Evolutionary conservation across 2,329 filamentous ascomycete genomes (phyloP).

Genomic region (Raffaelea albimanens): DNA sequence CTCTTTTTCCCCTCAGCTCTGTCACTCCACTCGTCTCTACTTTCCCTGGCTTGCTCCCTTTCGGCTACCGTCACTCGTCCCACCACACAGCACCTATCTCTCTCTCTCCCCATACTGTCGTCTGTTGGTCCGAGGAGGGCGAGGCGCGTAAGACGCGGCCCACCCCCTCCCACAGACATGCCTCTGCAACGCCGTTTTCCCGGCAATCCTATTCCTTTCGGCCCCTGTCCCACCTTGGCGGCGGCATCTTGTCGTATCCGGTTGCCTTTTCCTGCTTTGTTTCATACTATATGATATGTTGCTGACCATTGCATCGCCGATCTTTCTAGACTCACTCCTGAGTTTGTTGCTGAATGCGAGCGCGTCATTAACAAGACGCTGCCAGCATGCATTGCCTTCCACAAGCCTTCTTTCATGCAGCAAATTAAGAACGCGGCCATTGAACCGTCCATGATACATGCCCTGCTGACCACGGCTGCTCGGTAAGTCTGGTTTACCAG

Average conservation of each 20-base stretch:
- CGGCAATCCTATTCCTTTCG: too few species aligned
- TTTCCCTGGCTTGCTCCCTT: background rate
- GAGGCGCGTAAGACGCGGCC: too few species aligned
- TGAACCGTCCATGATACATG: slow-evolving; percentile 47
- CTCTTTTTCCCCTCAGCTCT: too few species aligned
- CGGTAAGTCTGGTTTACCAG: slow-evolving; percentile 33
- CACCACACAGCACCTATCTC: background rate
- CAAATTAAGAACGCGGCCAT: slow-evolving; percentile 48
- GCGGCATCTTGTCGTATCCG: background rate
- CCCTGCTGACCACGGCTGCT: slow-evolving; percentile 46
- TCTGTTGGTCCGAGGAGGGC: too few species aligned
- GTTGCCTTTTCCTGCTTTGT: background rate
- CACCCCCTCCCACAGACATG: too few species aligned
- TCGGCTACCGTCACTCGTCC: background rate
- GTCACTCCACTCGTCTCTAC: too few species aligned
- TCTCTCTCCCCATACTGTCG: background rate
- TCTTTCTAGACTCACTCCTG: slow-evolving; percentile 38
- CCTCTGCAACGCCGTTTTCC: too few species aligned
- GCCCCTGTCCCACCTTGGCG: background rate
- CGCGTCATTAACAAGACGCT: slow-evolving; percentile 52
- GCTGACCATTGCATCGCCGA: background rate
- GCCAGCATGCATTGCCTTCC: slow-evolving; percentile 52
- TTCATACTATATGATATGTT: background rate
- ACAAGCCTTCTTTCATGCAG: slow-evolving; percentile 53
- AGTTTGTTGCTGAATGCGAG: slow-evolving; percentile 50